A percentile compares a stretch with the other conserved stretches of the same genome.
Conservation (phyloP, 371 early-diverging fungal species). For the Zopfochytrium polystomum region DNA sequence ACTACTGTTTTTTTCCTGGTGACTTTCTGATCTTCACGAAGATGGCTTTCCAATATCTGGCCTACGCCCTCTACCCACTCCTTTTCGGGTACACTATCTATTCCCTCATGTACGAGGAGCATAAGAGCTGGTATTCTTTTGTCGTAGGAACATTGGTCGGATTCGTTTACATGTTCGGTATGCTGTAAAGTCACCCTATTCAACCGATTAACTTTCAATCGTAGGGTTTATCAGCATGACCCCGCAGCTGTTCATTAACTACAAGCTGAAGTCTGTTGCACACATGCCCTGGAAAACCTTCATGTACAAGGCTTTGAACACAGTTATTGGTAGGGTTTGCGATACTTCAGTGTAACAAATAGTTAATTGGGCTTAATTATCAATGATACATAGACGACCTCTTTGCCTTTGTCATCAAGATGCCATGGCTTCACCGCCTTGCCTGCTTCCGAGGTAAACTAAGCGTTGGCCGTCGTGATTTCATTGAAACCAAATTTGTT, state of each 20-base stretch:
- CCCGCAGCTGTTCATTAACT: constrained; percentile 91
- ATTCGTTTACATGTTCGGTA: constrained; percentile 58
- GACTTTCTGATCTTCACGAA: constrained; percentile 28
- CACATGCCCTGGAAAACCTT: constrained; percentile 93
- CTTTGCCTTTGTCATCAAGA: constrained; percentile 92
- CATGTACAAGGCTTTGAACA: constrained; percentile 92
- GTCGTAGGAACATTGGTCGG: constrained; percentile 84
- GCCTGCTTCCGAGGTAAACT: constrained; percentile 83
- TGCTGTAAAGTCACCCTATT: constrained; percentile 17
- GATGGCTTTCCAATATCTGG: constrained; percentile 83
- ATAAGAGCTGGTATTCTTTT: constrained; percentile 91
- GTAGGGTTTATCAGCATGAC: constrained; percentile 91
- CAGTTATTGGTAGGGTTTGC: constrained; percentile 62
- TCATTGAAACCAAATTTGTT: constrained; percentile 2
- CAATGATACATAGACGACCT: constrained; percentile 65
- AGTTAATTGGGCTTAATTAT: too few relatives aligned
- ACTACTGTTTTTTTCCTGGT: constrained; percentile 17
- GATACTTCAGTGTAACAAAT: neutral
- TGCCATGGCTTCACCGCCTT: constrained; percentile 90
- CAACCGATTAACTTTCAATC: constrained; percentile 71
- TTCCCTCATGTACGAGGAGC: constrained; percentile 76
- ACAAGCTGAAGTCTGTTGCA: constrained; percentile 83
- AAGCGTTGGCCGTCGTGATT: constrained; percentile 29
- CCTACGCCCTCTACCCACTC: constrained; percentile 75
- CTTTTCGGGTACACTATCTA: constrained; percentile 80